A percentile compares a stretch with the other conserved stretches of the same genome.
These are phyloP conservation scores for Lyophyllum atratum DNA, from an alignment of 768 basidiomycete species.

Conservation along the genomic window DNA sequence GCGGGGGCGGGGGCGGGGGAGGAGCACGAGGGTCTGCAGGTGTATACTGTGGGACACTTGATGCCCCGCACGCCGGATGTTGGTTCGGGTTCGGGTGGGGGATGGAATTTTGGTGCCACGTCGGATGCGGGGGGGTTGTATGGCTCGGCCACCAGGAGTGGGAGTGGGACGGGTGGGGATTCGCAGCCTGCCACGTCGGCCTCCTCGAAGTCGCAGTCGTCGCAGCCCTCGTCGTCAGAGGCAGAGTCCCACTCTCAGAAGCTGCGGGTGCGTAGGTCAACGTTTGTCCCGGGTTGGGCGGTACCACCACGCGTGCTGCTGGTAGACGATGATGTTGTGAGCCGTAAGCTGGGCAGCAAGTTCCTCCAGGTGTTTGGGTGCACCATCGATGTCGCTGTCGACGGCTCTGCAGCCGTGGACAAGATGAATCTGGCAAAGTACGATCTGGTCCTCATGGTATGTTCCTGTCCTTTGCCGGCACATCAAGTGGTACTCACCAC, in stretches of 20 bases:
- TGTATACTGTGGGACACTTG: conserved; percentile 80
- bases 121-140: conserved; percentile 29
- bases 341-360: conserved; percentile 84
- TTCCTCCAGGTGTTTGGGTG: conserved; percentile 96
- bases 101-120: conserved; percentile 59
- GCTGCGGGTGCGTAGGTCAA: conserved; percentile 70
- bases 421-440: conserved; percentile 98
- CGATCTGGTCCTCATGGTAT: conserved; percentile 92
- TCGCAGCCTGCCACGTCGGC: not conserved
- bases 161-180: not conserved
- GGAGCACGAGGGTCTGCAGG: conserved; percentile 70
- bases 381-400: conserved; percentile 90
- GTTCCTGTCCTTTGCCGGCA: conserved; percentile 24
- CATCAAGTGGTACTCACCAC: no score
- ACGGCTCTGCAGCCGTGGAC: conserved; percentile 88
- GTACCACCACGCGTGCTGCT: conserved; percentile 89
- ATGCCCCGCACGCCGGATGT: conserved; percentile 50
- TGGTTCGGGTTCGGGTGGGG: conserved; percentile 41
- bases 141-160: conserved; percentile 4
- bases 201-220: not conserved
- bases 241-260: conserved; percentile 44
- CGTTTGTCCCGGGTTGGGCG: conserved; percentile 89
- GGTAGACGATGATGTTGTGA: conserved; percentile 95
- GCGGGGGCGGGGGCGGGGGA: conserved; percentile 15
- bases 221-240: not conserved